Percentiles rank a stretch among this genome's conserved stretches.
phyloP scores from a whole-genome alignment of 345 rosid genomes.

The Eucalyptus cloeziana region DNA sequence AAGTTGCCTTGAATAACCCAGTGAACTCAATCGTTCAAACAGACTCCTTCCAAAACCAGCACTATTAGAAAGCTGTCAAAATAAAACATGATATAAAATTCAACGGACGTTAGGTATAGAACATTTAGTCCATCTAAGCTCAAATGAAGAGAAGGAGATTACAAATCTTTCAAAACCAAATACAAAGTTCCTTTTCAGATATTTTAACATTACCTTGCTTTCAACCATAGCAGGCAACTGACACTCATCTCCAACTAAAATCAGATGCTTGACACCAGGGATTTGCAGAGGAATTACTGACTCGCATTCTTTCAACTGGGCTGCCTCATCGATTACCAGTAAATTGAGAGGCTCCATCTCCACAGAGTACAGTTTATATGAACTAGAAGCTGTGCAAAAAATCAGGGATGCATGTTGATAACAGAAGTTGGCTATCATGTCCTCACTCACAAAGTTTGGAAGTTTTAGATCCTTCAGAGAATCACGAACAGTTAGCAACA shows the following conservation, averaged over 20 bases:
- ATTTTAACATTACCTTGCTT: slow-evolving; percentile 21
- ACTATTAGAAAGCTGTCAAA: slow-evolving; percentile 11
- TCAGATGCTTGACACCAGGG: slow-evolving; percentile 15
- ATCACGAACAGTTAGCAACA: neutral
- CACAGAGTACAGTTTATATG: slow-evolving; percentile 10
- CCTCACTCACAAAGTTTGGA: neutral
- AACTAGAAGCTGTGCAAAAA: slow-evolving; percentile 30
- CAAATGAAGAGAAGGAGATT: neutral
- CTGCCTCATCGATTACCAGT: slow-evolving; percentile 54
- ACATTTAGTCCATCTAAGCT: neutral
- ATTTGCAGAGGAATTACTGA: slow-evolving; percentile 39
- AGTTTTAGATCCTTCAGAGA: slow-evolving; percentile 8
- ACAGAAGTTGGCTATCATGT: slow-evolving; percentile 9
- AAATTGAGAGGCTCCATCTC: slow-evolving; percentile 12
- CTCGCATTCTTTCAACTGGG: slow-evolving; percentile 51
- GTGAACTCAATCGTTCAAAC: slow-evolving; percentile 37
- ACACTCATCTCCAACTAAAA: slow-evolving; percentile 40
- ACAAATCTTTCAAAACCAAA: neutral
- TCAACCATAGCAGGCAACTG: slow-evolving; percentile 36
- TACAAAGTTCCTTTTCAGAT: neutral
- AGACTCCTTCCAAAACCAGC: slow-evolving; percentile 58
- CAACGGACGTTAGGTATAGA: neutral
- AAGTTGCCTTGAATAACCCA: slow-evolving; percentile 38
- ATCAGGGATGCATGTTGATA: slow-evolving; percentile 12
- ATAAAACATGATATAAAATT: neutral